These are phyloP conservation scores for Eimeria praecox DNA, from an alignment of 169 alveolate genomes.

Conservation along the genomic window DNA sequence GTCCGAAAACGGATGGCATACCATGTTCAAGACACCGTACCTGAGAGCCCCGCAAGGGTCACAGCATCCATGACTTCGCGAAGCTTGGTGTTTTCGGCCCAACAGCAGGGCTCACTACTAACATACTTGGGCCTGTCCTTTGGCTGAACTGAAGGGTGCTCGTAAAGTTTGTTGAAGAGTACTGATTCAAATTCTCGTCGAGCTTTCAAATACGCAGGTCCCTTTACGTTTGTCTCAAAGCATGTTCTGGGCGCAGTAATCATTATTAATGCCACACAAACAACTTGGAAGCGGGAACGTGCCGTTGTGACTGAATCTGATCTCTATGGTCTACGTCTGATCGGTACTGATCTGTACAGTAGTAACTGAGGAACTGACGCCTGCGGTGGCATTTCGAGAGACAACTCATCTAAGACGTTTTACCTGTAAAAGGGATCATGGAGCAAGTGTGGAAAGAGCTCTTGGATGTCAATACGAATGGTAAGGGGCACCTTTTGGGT, in stretches of 20 bases:
- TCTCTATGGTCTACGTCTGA: not conserved
- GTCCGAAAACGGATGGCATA: conserved; percentile 67
- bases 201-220: conserved; percentile 3
- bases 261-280: not conserved
- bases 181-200: conserved; percentile 49
- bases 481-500: conserved; percentile 66
- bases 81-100: not conserved
- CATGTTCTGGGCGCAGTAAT: conserved; percentile 29
- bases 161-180: conserved; percentile 66
- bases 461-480: conserved; percentile 65
- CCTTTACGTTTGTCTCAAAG: conserved; percentile 35
- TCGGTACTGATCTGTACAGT: no score
- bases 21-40: conserved; percentile 72
- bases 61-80: not conserved
- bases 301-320: not conserved
- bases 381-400: not conserved
- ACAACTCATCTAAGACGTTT: not conserved
- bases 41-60: not conserved
- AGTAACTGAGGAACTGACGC: no score
- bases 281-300: not conserved
- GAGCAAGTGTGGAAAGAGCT: conserved; percentile 29
- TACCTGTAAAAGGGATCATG: conserved; percentile 66
- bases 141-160: conserved; percentile 48
- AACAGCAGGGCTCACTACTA: not conserved
- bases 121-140: conserved; percentile 62